Evolutionary conservation across 176 grass and related monocot species (phyloP), one percentile per base, ranked within the genome.

Genomic region (Cenchrus purpureus): DNA sequence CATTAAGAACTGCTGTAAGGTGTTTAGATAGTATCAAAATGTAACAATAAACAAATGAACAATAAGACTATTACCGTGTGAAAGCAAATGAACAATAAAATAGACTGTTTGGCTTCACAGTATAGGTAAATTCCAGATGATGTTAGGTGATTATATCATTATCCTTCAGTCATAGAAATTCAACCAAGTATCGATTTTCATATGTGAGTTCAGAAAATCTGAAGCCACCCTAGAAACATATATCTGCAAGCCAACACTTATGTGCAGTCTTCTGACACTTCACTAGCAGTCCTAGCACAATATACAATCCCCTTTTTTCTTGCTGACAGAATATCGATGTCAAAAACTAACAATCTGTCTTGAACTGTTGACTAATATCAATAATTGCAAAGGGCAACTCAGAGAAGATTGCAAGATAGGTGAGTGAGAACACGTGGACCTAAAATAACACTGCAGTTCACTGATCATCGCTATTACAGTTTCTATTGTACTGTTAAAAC

Each of bases 1-100:
- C 60, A 62, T 49, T 62, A 79, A 19, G 0, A 71, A 29, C 42
- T 78, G 19, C 52, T 71, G 22, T 13, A 20, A 77, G 32, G 79
- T 53, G 62, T 79, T 86, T 84, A 61, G 15, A 62, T 40, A 62
- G 25, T 51, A 29, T 68, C 59, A 67, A 73, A 80, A 84, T 29
- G 1, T 29, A 51, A 8, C 29, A 76, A 42, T 8, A 17, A 16
- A 73, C 19, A 54, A 68, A 48, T 2, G 3, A 40, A 40, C 37
- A 40, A 40, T 40, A 40, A 2, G 37, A 40, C 37, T 1, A 22
- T n/a, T 32, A 46, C 10, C 72, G 43, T 82, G 71, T 13, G 10
- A 62, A 46, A 74, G 57, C 1, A 37, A 82, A 56, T 32, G 0
- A 46, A 75, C 54, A 52, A 25, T 64, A 74, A 20, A 40, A 72